Evolutionary conservation across 768 basidiomycete species (phyloP).

Genomic region (Boletellus ananas): DNA sequence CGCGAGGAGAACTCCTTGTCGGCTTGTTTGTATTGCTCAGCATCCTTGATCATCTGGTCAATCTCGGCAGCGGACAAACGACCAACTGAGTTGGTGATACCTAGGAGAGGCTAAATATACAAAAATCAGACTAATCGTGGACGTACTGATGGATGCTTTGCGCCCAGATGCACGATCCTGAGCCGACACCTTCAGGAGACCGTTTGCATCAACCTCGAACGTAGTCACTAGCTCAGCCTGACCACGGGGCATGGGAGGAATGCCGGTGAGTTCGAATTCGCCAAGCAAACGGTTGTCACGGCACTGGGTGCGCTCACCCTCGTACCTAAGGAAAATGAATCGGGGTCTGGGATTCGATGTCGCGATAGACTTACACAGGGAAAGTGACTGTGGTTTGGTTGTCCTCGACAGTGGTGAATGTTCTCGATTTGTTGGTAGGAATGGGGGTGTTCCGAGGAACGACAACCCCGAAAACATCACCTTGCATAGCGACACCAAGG

Average conservation of each 20-base stretch:
- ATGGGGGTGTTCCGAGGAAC: conserved; percentile 99
- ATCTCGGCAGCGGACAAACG: conserved; percentile 97
- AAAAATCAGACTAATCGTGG: background rate
- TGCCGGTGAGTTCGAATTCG: conserved; percentile 98
- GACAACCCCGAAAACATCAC: conserved; percentile 99
- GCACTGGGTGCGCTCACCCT: conserved; percentile 99
- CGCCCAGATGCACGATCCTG: conserved; percentile 98
- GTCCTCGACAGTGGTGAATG: conserved; percentile 99
- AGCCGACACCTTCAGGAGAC: conserved; percentile 97
- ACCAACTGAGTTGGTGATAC: conserved; percentile 98
- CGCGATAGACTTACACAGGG: conserved; percentile 69
- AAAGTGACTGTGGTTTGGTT: conserved; percentile 99
- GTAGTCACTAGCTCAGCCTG: conserved; percentile 99
- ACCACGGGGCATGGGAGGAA: conserved; percentile 98
- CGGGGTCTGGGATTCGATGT: background rate
- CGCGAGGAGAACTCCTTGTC: conserved; percentile 98
- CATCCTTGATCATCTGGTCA: conserved; percentile 99
- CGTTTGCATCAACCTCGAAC: conserved; percentile 99
- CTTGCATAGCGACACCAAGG: conserved; percentile 99
- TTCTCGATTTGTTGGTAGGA: conserved; percentile 98
- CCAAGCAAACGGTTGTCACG: conserved; percentile 98
- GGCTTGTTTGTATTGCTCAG: conserved; percentile 93
- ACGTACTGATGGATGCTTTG: conserved; percentile 94
- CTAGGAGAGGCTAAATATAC: conserved; percentile 35
- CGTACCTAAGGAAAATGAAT: conserved; percentile 55